Base-by-base conservation (phyloP, 1,284 basidiomycete genomes). In the Entoloma clypeatum region DNA sequence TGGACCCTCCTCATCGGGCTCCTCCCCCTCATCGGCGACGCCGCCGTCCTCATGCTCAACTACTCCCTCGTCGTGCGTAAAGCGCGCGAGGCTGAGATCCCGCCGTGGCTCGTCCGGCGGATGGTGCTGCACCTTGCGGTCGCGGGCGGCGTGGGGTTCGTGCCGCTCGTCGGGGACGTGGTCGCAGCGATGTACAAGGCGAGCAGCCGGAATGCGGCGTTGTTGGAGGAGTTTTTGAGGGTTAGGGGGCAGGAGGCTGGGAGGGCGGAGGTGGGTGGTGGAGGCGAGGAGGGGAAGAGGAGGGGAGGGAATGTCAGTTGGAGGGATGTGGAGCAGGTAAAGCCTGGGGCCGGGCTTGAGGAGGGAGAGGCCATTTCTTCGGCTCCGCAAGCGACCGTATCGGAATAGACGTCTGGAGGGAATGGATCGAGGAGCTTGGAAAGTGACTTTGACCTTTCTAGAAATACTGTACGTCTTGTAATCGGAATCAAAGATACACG, bases 61-160 rank as follows among this genome's bases (percentile, higher is more conserved):
- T 91, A 95, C 61, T 56, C 69, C 26, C 78, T 95, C 36, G 77
- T 97, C 40, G 68, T 94, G 7, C 77, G 79, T 44, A 91, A 90
- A 44, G 80, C 90, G 0, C 73, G 75, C 31, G 67, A 88, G 57
- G 81, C 85, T 1, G 84, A 88, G 52, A 63, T 91, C 4, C 90
- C 90, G 0, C 43, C 54, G 0, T 86, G 81, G 79, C 75, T 93
- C 19, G 48, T 84, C 3, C 63, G 67, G 14, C 74, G 74, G 42
- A 93, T 96, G 92, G 51, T 89, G 32, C 46, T 83, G 45, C 92
- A 95, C 69, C 90, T 91, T 49, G 72, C 77, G 4, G 66, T 94
- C 10, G 82, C 84, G 13, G 78, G 78, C 0, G 74, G 70, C 0
- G 68, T 90, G 5, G 89, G 92, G 21, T 65, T 93, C 38, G 64